These are phyloP conservation scores for Vitis hybrid DNA, from an alignment of 177 flowering plant species.

Conservation along the genomic window DNA sequence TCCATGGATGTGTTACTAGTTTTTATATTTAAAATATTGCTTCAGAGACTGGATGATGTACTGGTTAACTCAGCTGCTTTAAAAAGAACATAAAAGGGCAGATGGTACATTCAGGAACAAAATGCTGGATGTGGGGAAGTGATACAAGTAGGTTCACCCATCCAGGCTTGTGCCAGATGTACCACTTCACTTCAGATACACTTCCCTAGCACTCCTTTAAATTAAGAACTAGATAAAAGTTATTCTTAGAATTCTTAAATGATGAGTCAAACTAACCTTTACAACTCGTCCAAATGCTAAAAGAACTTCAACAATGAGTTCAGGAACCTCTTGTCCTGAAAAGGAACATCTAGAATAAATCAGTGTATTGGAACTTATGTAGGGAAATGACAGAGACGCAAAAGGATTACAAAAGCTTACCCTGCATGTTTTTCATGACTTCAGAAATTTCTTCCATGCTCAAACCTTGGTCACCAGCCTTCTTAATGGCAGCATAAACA, in stretches of 20 bases:
- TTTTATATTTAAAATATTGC: background rate
- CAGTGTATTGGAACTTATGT: background rate
- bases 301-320: slow-evolving; percentile 65
- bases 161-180: no score
- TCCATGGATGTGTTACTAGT: background rate
- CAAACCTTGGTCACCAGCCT: slow-evolving; percentile 92
- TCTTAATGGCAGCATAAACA: slow-evolving; percentile 50
- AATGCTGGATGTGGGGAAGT: no score
- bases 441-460: slow-evolving; percentile 51
- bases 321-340: slow-evolving; percentile 49
- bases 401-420: slow-evolving; percentile 30
- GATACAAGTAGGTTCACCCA: no score
- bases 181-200: no score
- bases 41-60: background rate
- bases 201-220: background rate
- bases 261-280: slow-evolving; percentile 46
- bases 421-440: slow-evolving; percentile 30
- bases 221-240: no score
- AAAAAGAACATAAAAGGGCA: no score
- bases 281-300: slow-evolving; percentile 61
- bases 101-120: no score
- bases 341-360: slow-evolving; percentile 3
- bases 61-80: background rate
- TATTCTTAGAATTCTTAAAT: background rate
- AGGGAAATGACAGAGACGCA: background rate